These are phyloP conservation scores for Cutaneotrichosporon sp. DNA, from an alignment of 1,284 basidiomycete species.

Conservation along the genomic window DNA sequence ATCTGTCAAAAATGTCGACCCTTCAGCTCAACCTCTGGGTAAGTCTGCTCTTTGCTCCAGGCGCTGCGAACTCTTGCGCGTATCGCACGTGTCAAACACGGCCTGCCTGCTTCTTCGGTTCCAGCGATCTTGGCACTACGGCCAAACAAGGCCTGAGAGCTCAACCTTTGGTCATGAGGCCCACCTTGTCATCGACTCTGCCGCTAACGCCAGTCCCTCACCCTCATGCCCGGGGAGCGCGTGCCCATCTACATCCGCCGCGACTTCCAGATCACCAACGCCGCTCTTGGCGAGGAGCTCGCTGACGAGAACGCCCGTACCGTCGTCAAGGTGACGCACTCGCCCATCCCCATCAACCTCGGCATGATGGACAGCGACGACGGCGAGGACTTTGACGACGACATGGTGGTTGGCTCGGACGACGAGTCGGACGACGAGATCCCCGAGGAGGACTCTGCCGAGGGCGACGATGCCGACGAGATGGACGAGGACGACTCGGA, in stretches of 20 bases:
- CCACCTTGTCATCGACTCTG: no score
- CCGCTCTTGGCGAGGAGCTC: constrained; percentile 73
- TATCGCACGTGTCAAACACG: not conserved
- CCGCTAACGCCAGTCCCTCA: constrained; percentile 29
- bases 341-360: constrained; percentile 42
- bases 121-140: no score
- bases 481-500: constrained; percentile 48
- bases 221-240: constrained; percentile 55
- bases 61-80: not conserved
- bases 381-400: constrained; percentile 54
- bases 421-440: constrained; percentile 47
- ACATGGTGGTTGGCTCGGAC: constrained; percentile 14
- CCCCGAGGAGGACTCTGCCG: constrained; percentile 44
- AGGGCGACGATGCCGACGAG: constrained; percentile 53
- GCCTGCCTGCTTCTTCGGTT: no score
- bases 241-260: constrained; percentile 64
- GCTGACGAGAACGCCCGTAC: constrained; percentile 66
- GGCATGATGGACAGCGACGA: constrained; percentile 27
- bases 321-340: constrained; percentile 74
- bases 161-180: no score
- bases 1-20: constrained; percentile 37
- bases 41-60: constrained; percentile 21
- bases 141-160: no score
- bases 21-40: constrained; percentile 50
- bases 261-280: constrained; percentile 80